Percentiles rank a stretch among this genome's conserved stretches.
These are phyloP conservation scores for Termitomyces sp. DNA, from an alignment of 768 basidiomycete species.

Conservation along the genomic window DNA sequence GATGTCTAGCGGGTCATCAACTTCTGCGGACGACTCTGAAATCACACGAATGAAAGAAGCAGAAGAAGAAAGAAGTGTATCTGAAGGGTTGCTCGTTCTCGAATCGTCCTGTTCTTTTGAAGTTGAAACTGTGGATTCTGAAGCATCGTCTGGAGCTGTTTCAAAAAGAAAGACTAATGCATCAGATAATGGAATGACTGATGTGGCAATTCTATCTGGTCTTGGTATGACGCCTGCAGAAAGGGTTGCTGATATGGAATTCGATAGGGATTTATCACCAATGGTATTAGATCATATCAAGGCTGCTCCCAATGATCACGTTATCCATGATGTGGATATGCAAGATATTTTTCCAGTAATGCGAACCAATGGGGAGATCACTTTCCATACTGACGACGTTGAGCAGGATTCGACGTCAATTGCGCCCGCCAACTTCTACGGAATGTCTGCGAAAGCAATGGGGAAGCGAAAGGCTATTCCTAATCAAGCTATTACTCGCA, in stretches of 20 bases:
- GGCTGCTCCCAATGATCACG: neutral
- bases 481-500: neutral
- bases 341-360: neutral
- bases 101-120: slow-evolving; percentile 22
- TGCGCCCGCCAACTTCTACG: slow-evolving; percentile 8
- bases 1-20: neutral
- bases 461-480: slow-evolving; percentile 17
- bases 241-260: slow-evolving; percentile 8
- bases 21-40: neutral
- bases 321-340: slow-evolving; percentile 6
- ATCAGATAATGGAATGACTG: neutral
- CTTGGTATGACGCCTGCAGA: slow-evolving; percentile 1
- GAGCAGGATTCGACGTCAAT: neutral
- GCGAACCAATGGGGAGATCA: neutral
- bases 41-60: slow-evolving; percentile 20
- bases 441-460: slow-evolving; percentile 3
- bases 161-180: neutral
- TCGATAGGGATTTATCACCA: slow-evolving; percentile 6
- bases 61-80: slow-evolving; percentile 22
- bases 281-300: slow-evolving; percentile 8
- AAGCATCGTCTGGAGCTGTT: neutral
- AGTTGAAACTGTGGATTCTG: slow-evolving; percentile 4
- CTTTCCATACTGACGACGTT: neutral
- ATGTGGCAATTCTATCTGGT: neutral
- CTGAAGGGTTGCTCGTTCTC: slow-evolving; percentile 19